These are phyloP conservation scores for Teratosphaeria nubilosa DNA, from an alignment of 2,329 filamentous ascomycete genomes.

Conservation along the genomic window DNA sequence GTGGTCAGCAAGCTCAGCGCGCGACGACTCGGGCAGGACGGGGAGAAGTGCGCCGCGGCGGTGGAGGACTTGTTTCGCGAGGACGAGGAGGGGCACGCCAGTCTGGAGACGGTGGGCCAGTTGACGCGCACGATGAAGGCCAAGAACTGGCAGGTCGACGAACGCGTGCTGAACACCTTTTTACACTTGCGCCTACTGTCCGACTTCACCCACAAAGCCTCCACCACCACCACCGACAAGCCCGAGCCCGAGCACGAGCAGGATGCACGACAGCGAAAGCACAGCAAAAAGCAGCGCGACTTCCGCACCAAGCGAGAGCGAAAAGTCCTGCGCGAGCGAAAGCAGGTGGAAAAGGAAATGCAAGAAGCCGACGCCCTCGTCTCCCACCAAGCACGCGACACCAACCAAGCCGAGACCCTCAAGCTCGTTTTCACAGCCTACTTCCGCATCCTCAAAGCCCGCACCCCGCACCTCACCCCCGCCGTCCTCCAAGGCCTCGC, in stretches of 20 bases:
- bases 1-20: constrained; percentile 73
- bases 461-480: constrained; percentile 81
- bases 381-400: constrained; percentile 82
- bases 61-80: constrained; percentile 73
- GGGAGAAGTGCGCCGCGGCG: constrained; percentile 64
- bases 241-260: constrained; percentile 30
- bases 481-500: constrained; percentile 89
- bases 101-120: constrained; percentile 74
- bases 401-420: constrained; percentile 88
- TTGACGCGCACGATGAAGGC: constrained; percentile 93
- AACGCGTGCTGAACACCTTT: constrained; percentile 81
- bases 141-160: constrained; percentile 70
- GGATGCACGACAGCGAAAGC: constrained; percentile 36
- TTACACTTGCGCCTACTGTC: constrained; percentile 78
- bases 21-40: constrained; percentile 62
- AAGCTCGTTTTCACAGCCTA: constrained; percentile 94
- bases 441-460: constrained; percentile 83
- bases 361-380: constrained; percentile 82
- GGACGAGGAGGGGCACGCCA: constrained; percentile 82
- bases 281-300: constrained; percentile 63
- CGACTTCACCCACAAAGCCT: constrained; percentile 78
- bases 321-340: constrained; percentile 76
- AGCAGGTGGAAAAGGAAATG: constrained; percentile 85
- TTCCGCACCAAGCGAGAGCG: constrained; percentile 83
- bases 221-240: constrained; percentile 63